A percentile compares a stretch with the other conserved stretches of the same genome.
Conservation (phyloP, 164 flowering plant species). For the Vitis cinerea region DNA sequence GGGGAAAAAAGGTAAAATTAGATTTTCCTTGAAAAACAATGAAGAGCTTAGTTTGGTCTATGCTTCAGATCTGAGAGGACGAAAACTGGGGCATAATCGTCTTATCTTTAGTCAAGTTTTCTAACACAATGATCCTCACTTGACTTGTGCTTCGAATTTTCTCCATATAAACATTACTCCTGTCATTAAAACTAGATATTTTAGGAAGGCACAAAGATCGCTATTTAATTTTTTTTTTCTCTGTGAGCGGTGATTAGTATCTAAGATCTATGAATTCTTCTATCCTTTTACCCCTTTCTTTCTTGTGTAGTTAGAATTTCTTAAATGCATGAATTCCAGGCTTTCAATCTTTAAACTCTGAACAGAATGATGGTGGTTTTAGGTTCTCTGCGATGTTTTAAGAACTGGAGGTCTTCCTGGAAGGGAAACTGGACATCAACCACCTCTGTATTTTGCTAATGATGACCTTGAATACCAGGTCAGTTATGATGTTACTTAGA, state of each 20-base stretch:
- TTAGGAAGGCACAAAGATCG: neutral
- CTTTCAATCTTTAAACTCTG: neutral
- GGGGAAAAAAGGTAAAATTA: neutral
- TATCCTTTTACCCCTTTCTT: neutral
- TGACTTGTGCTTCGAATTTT: neutral
- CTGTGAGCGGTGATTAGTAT: neutral
- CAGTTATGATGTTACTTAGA: slow-evolving; percentile 2
- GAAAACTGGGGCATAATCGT: neutral
- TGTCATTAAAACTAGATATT: neutral
- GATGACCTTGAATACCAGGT: slow-evolving; percentile 96
- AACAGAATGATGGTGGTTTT: slow-evolving; percentile 13
- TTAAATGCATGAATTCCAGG: neutral
- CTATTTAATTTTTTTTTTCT: neutral
- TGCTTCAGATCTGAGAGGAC: neutral
- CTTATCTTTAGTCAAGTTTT: neutral
- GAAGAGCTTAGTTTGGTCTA: neutral
- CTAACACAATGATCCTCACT: neutral
- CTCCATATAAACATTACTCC: neutral
- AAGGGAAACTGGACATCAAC: slow-evolving; percentile 54
- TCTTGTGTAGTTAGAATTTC: slow-evolving; percentile 1
- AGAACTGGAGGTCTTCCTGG: slow-evolving; percentile 90
- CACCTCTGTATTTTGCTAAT: slow-evolving; percentile 66
- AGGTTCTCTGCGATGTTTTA: slow-evolving; percentile 89
- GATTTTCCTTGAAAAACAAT: neutral
- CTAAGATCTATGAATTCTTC: too few relatives aligned